Base-by-base conservation (phyloP, 2,329 filamentous ascomycete genomes). In the Colletotrichum noveboracense region DNA sequence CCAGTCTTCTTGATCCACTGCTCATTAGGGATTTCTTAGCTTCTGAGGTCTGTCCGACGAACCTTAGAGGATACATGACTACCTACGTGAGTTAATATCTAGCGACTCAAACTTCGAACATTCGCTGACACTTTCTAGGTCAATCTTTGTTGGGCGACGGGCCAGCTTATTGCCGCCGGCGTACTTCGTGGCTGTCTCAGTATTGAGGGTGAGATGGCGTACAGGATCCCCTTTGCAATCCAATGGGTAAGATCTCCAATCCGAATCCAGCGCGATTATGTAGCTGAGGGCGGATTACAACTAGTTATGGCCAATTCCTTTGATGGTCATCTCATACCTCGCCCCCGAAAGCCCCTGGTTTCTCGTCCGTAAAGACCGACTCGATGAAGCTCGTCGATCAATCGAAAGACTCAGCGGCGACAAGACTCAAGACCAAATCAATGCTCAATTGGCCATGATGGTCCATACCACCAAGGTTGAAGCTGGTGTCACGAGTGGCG, bases 261-360 rank as follows among this genome's bases (percentile, higher is more conserved):
- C 18, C 21, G 5, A 34, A n/a, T 10, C 6, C 3, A 26, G 5
- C 9, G 34, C 13, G 5, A 38, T 55, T 5, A 68, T 13, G 4
- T 18, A 8, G 16, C 56, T 21, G 10, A 65, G 6, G 2, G 9
- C n/a, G 10, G 7, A 3, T 7, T 6, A 8, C 1, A 14, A 58
- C 16, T 21, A 74, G 71, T 60, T 74, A 3, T 88, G 85, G 83
- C 85, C 85, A 1, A 74, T 84, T 3, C 84, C 85, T 3, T 80
- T 88, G 0, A 79, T 86, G 55, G 73, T 86, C 3, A 80, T 80
- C 7, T 81, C 84, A 12, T 73, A 79, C 30, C 83, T 87, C 58
- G 85, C 85, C 7, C 86, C 86, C 2, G 87, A 88, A 70, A 85
- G 83, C 5, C 86, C 87, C 4, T 88, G 86, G 85, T 87, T 83